Base-by-base conservation (phyloP, 2,329 filamentous ascomycete species). In the Aspergillus sp. region DNA sequence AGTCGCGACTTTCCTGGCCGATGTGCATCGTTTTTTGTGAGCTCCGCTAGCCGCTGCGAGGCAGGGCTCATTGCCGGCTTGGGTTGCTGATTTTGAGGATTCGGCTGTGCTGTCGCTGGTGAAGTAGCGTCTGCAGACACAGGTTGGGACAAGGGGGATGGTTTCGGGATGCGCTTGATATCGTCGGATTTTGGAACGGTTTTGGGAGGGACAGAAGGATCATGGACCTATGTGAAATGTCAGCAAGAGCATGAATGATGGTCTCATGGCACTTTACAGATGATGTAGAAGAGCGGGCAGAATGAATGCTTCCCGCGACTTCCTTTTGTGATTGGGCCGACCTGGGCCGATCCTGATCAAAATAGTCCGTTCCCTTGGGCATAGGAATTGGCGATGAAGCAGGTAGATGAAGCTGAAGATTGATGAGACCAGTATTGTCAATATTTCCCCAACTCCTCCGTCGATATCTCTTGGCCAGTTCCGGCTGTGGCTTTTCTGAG, bases 1-100 rank as follows among this genome's bases (percentile, higher is more conserved):
- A 99, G 82, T 67, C 93, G 85, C 2, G 90, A 91, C 79, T 97
- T 97, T 79, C 89, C 92, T 74, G 92, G 93, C 66, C 89, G 85
- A 73, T 87, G 91, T 30, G 82, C 82, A 57, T 92, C 91, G 73
- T 91, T 94, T 68, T 94, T 91, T 63, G 89, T 94, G 59, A 98
- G 84, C n/a, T 93, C 92, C 50, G 91, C 88, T 45, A 98, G 85
- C 60, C 96, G 92, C 76, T 92, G 89, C 15, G 91, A 89, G 22
- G 94, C 94, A 51, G 91, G 88, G 68, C 91, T 93, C 7, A 76
- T 74, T 8, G 25, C 6, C 25, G 50, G 66, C 54, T 22, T 72
- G 64, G 11, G 68, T 80, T 80, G 68, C 69, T 64, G 59, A 76
- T 60, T 58, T 70, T 60, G 34, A 4, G 55, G 2, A 41, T 41